Base-by-base conservation (phyloP, 1,139 yeast species). In the Geotrichum citri-aurantii region DNA sequence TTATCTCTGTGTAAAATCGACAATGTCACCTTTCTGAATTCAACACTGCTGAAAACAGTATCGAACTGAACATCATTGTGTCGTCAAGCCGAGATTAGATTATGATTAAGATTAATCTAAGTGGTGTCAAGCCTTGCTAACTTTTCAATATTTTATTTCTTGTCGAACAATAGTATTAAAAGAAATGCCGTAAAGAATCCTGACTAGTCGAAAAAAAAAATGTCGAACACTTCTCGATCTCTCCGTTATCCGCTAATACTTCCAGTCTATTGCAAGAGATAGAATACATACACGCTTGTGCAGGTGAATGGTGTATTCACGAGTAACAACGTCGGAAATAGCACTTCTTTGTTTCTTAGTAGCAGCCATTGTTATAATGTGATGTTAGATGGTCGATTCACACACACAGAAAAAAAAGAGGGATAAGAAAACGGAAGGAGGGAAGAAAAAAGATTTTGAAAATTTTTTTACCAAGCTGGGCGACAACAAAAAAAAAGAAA, bases 241-340 rank as follows among this genome's bases (percentile, higher is more conserved):
- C 14, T 31, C 37, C 8, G 8, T 5, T 8, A 31, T 31, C 37
- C 8, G 14, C 37, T 31, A 5, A 31, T 31, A 31, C 37, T 12
- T 10, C 37, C 14, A 12, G 42, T n/a, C 14, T 37, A 17, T 37
- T n/a, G 42, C 6, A 14, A n/a, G 6, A 37, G 3, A 37, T 14
- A 12, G n/a, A n/a, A 37, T 31, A 12, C 95, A 80, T 85, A 89
- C 96, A 84, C 98, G 91, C 83, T 91, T 93, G 96, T 91, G 96
- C 81, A 93, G 83, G 92, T 95, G 93, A 82, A 95, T 92, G 86
- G 99, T 95, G 91, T 95, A 95, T 84, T 95, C 99, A 82, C 99
- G 96, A 79, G 99, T 89, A 81, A 95, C 97, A 81, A 91, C 97
- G 93, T 93, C 98, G 84, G 90, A 90, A 80, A 90, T 84, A 81